Base-by-base conservation (phyloP, 768 basidiomycete genomes). In the Amanita fuliginea region DNA sequence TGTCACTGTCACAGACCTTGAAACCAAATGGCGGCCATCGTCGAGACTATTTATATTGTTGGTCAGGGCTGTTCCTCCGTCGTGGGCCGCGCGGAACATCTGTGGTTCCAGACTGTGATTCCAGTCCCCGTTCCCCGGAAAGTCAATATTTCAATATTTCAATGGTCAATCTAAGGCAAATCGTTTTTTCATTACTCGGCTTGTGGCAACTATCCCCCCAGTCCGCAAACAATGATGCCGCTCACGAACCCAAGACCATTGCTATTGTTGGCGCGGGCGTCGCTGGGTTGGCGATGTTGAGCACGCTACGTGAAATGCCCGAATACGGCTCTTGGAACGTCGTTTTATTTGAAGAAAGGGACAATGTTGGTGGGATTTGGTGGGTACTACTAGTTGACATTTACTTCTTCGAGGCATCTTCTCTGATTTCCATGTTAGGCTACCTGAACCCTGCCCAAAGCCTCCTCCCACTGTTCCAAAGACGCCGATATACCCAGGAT, bases 331-430 rank as follows among this genome's bases (percentile, higher is more conserved):
- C 57, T 6, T 76, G 76, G 69, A 67, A 75, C 18, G 60, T 81
- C n/a, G 70, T 70, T 11, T 58, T 80, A 44, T 79, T 71, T 54
- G 80, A 82, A 55, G 69, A 76, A 57, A 67, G 76, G 24, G 58
- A 61, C 30, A 69, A 66, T 53, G 65, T 81, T 4, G 79, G 76
- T n/a, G 79, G 80, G 11, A 62, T 81, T 43, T 82, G 80, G 80
- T 72, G 53, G 37, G 64, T 40, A n/a, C n/a, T n/a, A n/a, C n/a
- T n/a, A n/a, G 7, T 46, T 32, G 32, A 13, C 4, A 9, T 24
- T 30, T 36, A 14, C 46, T 16, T 22, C 19, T 28, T 28, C 14
- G 41, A 14, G 47, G 34, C 2, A 11, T 26, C 30, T 9, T 30
- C 42, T 7, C 35, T 43, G 35, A 39, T 28, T 32, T 13, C 16